A percentile compares a stretch with the other conserved stretches of the same genome.
Conservation (phyloP, 139 green algal genomes). For the Micractinium conductrix region DNA sequence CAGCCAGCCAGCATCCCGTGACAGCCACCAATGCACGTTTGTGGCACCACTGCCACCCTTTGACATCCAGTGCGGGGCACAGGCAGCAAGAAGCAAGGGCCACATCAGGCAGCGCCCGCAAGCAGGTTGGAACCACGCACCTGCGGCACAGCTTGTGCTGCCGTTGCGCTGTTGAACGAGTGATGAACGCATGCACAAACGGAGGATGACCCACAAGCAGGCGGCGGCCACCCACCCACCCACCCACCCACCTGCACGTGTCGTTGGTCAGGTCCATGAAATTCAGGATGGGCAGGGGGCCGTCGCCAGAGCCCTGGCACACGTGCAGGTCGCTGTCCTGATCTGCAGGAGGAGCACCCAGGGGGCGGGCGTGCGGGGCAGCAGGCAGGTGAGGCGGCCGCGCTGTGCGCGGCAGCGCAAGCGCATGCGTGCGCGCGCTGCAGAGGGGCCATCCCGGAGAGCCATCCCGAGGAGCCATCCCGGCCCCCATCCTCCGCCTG, state of each 20-base stretch:
- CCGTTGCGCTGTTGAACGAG: too few species aligned
- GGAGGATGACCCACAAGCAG: too few species aligned
- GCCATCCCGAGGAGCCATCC: background rate
- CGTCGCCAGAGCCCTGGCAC: constrained; percentile 15
- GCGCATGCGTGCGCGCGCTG: background rate
- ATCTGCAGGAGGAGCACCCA: background rate
- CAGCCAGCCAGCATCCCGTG: too few species aligned
- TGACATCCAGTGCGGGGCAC: too few species aligned
- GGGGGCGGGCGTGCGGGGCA: background rate
- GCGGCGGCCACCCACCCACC: background rate
- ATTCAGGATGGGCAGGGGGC: constrained; percentile 24
- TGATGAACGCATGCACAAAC: too few species aligned
- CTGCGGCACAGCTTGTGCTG: too few species aligned
- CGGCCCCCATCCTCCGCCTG: background rate
- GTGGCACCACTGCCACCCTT: too few species aligned
- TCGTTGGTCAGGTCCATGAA: constrained; percentile 44
- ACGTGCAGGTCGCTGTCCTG: constrained; percentile 22
- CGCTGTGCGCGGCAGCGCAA: background rate
- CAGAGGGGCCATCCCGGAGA: background rate
- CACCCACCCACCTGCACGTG: constrained; percentile 20
- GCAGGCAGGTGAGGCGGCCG: background rate
- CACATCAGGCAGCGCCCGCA: background rate
- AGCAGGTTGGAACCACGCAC: too few species aligned
- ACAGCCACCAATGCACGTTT: too few species aligned
- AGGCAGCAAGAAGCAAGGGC: background rate